phyloP scores from a whole-genome alignment of 768 basidiomycete genomes.

The Scleroderma citrinum region DNA sequence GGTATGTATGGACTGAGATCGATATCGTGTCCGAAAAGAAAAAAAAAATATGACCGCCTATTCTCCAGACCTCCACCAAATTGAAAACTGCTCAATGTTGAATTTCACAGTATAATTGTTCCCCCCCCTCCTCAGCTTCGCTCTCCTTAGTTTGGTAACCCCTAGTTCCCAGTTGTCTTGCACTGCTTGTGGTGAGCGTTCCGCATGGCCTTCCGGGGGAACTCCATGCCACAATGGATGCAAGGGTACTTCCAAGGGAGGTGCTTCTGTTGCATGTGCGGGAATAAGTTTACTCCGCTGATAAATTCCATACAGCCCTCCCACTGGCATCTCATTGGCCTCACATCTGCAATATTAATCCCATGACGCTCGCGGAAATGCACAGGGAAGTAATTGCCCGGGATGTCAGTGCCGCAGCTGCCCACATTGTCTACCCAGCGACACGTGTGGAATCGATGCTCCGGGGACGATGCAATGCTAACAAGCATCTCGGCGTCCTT shows the following conservation, averaged over 20 bases:
- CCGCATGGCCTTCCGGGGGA: conserved; percentile 11
- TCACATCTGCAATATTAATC: conserved; percentile 5
- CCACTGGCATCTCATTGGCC: conserved; percentile 18
- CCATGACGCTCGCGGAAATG: conserved; percentile 20
- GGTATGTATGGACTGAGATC: no score
- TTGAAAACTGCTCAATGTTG: background rate
- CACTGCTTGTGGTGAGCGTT: conserved; percentile 16
- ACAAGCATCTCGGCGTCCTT: conserved; percentile 22
- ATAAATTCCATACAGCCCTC: conserved; percentile 17
- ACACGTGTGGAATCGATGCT: conserved; percentile 19
- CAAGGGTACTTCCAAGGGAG: conserved; percentile 22
- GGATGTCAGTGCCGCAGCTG: conserved; percentile 11
- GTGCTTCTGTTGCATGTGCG: conserved; percentile 22
- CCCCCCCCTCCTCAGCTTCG: background rate
- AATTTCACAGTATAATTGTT: background rate
- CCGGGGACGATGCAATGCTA: conserved; percentile 23
- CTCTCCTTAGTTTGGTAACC: background rate
- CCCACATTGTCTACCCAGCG: conserved; percentile 14
- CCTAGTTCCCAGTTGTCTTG: background rate
- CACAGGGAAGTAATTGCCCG: conserved; percentile 11
- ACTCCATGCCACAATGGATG: conserved; percentile 15
- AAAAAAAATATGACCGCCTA: no score
- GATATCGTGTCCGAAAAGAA: no score
- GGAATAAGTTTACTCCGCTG: conserved; percentile 15
- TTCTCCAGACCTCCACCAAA: background rate